These are phyloP conservation scores for Cardamine chenopodiifolia DNA, from an alignment of 345 rosid species.

Conservation along the genomic window DNA sequence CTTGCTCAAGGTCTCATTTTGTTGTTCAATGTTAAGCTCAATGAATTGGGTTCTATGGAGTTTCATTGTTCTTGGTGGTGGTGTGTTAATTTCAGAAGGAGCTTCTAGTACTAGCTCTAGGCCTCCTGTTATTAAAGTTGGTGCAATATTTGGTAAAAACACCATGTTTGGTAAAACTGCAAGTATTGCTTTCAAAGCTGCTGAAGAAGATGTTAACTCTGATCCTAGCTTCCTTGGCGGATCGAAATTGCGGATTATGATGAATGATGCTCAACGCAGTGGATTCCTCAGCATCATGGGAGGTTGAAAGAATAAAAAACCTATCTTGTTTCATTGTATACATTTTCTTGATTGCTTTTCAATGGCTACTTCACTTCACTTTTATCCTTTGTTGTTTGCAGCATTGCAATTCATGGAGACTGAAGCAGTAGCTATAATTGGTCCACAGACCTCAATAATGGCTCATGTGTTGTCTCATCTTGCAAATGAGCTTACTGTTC, in stretches of 20 bases:
- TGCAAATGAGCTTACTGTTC: slow-evolving; percentile 79
- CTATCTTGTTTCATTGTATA: not conserved
- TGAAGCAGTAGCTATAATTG: slow-evolving; percentile 82
- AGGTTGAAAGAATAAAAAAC: slow-evolving; percentile 42
- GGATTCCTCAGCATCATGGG: slow-evolving; percentile 76
- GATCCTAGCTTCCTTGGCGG: slow-evolving; percentile 72
- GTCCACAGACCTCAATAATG: slow-evolving; percentile 79
- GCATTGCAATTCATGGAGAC: slow-evolving; percentile 85
- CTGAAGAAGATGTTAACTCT: slow-evolving; percentile 69
- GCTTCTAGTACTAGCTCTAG: slow-evolving; percentile 43
- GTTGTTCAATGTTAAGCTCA: slow-evolving; percentile 11
- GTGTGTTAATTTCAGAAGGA: slow-evolving; percentile 47
- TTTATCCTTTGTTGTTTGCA: slow-evolving; percentile 32
- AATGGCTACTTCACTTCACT: slow-evolving; percentile 1
- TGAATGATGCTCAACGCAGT: slow-evolving; percentile 67
- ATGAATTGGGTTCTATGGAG: slow-evolving; percentile 55
- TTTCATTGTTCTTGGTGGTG: slow-evolving; percentile 41
- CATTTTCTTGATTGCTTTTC: slow-evolving; percentile 3
- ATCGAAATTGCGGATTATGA: slow-evolving; percentile 50
- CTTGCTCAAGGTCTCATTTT: slow-evolving; percentile 15
- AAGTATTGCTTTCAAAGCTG: slow-evolving; percentile 67
- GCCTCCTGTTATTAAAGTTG: slow-evolving; percentile 57
- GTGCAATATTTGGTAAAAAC: slow-evolving; percentile 61
- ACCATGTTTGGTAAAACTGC: slow-evolving; percentile 60
- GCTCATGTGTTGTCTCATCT: slow-evolving; percentile 87